Evolutionary conservation across 2,329 filamentous ascomycete genomes (phyloP), one percentile per base, ranked within the genome.

Genomic region (Trichoderma lentiforme): DNA sequence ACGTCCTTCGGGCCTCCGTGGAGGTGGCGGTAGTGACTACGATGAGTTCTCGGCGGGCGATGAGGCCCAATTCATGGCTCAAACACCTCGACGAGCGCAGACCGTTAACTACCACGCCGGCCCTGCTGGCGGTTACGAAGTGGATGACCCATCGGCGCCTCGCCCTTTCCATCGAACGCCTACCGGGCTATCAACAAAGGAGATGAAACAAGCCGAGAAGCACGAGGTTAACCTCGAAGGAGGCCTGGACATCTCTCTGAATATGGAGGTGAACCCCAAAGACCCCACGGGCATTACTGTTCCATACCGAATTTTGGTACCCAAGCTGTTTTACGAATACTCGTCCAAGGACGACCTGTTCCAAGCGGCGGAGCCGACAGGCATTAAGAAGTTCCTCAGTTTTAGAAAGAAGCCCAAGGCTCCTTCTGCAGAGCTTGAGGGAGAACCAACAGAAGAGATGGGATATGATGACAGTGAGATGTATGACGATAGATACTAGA

Each of bases 241-340:
- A 34, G 94, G 94, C 0, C 84, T 99, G 11, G 94, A 98, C 75
- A 91, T 99, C 43, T 92, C 90, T 65, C 82, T 99, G 57, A 97
- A 98, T 76, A 90, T 97, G 74, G 96, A 99, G 82, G 90, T 98
- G 73, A 94, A 92, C 76, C 88, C 93, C 58, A 90, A 89, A 74
- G 94, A 99, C 76, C 95, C 96, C 0, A 88, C 92, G 0, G 97
- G 96, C 15, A 94, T 93, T 74, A 99, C 96, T 0, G 89, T 90
- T 65, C 93, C 94, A 9, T 99, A 99, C 80, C 87, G 94, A 51
- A 83, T 99, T 6, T 86, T 98, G 2, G 91, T 99, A 6, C 96
- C 97, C 12, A 89, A 90, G 68, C 83, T 99, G 66, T 87, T 86
- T 81, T 91, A 90, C 71, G 86, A 88, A 66, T 86, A 88, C 73